Base-by-base conservation (phyloP, 2,329 filamentous ascomycete genomes). In the Diaporthe sp. region DNA sequence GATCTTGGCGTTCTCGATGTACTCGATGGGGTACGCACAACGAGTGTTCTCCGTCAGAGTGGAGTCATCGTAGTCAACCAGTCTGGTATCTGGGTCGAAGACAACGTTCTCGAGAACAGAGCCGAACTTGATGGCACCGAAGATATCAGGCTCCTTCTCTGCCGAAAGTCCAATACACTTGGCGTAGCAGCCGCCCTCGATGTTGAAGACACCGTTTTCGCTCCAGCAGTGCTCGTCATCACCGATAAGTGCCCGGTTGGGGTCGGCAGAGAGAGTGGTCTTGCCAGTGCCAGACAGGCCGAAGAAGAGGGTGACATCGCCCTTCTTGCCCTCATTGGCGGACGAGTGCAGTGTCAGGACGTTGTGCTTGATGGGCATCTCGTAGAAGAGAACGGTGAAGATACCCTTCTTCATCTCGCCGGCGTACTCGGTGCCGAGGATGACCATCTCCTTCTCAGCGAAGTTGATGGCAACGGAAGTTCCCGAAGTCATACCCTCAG, bases 161-260 rank as follows among this genome's bases (percentile, higher is more conserved):
- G 93, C 96, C 31, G 97, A 98, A 75, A 99, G 93, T 80, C 96
- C 96, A 84, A 99, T 96, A 87, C 94, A 96, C 93, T 99, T 99
- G 86, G 97, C 97, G 88, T 99, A 99, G 92, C 97, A 99, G 79
- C 97, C 97, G 82, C 97, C 97, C 88, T 99, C 97, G 76, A 99
- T 99, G 92, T 99, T 99, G 94, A 99, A 99, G 84, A 99, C 93
- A 85, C 97, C 97, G 75, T 87, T 92, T 84, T 99, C 97, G 81
- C 93, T 96, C 97, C 97, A 99, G 94, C 97, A 98, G 92, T 99
- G 97, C 93, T 99, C 97, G 84, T 99, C 97, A 82, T 99, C 97
- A 84, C 97, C 97, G 82, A 99, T 99, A 83, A 99, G 88, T 79
- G 94, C 93, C 84, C 97, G 96, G 90, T 98, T 97, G 82, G 96